A percentile compares a stretch with the other conserved stretches of the same genome.
Conservation (phyloP, 768 basidiomycete species). For the Lentinus brumalis region DNA sequence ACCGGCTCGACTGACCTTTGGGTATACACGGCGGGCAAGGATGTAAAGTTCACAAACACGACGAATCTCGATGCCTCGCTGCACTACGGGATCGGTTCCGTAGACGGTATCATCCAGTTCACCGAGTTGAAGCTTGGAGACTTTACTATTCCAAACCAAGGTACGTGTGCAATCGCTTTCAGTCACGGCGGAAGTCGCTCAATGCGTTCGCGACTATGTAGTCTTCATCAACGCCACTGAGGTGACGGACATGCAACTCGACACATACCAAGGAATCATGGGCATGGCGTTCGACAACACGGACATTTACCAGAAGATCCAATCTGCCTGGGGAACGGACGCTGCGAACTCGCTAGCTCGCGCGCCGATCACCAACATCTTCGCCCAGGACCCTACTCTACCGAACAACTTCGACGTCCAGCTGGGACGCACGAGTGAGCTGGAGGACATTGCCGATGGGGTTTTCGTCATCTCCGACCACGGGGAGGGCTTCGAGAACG, state of each 20-base stretch:
- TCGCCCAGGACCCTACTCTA: conserved; percentile 23
- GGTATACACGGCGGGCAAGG: conserved; percentile 20
- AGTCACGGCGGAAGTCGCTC: conserved; percentile 45
- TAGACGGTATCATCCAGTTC: conserved; percentile 38
- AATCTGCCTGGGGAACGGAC: conserved; percentile 14
- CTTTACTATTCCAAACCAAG: conserved; percentile 53
- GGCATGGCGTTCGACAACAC: conserved; percentile 85
- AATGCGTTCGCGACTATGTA: conserved; percentile 44
- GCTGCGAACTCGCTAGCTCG: conserved; percentile 12
- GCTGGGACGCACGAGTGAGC: conserved; percentile 26
- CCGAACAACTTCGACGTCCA: conserved; percentile 30
- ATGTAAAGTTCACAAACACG: conserved; percentile 29
- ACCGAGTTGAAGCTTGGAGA: conserved; percentile 40
- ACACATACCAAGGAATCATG: conserved; percentile 49
- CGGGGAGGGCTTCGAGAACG: conserved; percentile 20
- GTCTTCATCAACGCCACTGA: conserved; percentile 43
- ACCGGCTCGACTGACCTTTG: conserved; percentile 39
- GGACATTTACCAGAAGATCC: conserved; percentile 49
- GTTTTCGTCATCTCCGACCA: conserved; percentile 31
- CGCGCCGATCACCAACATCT: conserved; percentile 27
- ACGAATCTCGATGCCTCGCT: conserved; percentile 34
- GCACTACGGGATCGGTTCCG: conserved; percentile 42
- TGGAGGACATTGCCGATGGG: conserved; percentile 27
- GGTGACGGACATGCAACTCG: conserved; percentile 50
- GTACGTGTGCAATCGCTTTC: conserved; percentile 64